Evolutionary conservation across 2,329 filamentous ascomycete species (phyloP).

Genomic region (Cladophialophora exuberans): DNA sequence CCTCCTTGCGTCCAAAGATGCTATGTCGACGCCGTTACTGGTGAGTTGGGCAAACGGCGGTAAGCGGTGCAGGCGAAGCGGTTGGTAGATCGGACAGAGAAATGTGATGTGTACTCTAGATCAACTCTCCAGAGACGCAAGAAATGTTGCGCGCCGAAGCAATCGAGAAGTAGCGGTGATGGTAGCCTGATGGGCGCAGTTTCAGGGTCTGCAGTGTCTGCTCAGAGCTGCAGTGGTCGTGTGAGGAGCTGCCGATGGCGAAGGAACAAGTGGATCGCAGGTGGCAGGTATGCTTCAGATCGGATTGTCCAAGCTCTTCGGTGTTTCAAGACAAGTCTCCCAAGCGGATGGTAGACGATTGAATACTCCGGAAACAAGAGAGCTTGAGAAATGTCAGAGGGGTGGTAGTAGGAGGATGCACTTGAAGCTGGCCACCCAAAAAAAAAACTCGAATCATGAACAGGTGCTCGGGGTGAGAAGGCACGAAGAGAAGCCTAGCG

Average conservation of each 20-base stretch:
- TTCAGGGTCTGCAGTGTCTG: constrained; percentile 2
- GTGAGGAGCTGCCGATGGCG: not conserved
- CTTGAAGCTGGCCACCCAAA: not conserved
- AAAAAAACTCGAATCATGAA: not conserved
- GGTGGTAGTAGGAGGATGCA: too few relatives aligned
- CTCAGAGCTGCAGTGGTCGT: constrained; percentile 1
- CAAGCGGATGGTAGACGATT: too few relatives aligned
- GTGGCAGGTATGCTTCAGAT: not conserved
- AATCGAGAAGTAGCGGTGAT: constrained; percentile 10
- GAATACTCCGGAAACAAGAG: too few relatives aligned
- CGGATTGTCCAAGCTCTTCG: not conserved
- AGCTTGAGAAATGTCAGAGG: too few relatives aligned
- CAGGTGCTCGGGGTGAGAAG: not conserved
- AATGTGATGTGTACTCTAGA: not conserved
- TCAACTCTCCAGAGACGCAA: not conserved
- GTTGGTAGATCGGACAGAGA: constrained; percentile 3
- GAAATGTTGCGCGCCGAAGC: not conserved
- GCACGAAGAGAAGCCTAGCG: not conserved
- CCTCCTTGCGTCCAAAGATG: constrained; percentile 32
- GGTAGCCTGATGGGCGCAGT: constrained; percentile 5
- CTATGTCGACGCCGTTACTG: constrained; percentile 23
- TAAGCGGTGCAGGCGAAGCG: constrained; percentile 25
- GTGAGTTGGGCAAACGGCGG: constrained; percentile 29
- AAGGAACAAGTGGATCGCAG: not conserved
- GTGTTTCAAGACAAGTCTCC: not conserved